Evolutionary conservation across 2,329 filamentous ascomycete genomes (phyloP).

Genomic region (Canariomyces notabilis): DNA sequence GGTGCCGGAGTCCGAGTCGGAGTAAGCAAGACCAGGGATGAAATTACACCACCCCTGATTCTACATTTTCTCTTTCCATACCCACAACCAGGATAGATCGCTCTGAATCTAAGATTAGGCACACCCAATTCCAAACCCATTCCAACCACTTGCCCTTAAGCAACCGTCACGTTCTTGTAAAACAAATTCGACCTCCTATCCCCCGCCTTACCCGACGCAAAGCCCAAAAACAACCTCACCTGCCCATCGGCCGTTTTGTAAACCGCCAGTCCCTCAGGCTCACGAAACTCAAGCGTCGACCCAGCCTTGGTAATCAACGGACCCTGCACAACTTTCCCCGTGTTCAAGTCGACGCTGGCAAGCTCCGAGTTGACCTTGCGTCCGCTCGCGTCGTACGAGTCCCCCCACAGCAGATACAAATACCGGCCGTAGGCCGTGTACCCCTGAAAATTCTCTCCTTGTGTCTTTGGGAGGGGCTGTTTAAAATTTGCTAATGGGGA

Average conservation of each 20-base stretch:
- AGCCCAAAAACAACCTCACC: conserved; percentile 9
- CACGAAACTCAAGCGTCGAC: conserved; percentile 7
- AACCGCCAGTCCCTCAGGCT: conserved; percentile 13
- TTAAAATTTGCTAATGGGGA: conserved; percentile 8
- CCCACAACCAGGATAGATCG: too few relatives aligned
- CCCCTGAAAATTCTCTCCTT: conserved; percentile 11
- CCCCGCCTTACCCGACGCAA: conserved; percentile 9
- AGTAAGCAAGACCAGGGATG: too few relatives aligned
- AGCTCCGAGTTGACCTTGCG: conserved; percentile 8
- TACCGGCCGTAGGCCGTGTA: conserved; percentile 7
- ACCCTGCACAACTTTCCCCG: conserved; percentile 6
- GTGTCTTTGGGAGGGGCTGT: conserved; percentile 5
- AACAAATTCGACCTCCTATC: conserved; percentile 13
- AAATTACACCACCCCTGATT: too few relatives aligned
- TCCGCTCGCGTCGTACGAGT: conserved; percentile 7
- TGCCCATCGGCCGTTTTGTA: conserved; percentile 8
- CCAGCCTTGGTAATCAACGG: conserved; percentile 13
- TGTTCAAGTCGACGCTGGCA: conserved; percentile 9
- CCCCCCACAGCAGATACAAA: conserved; percentile 13
- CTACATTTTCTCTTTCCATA: too few relatives aligned
- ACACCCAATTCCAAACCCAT: too few relatives aligned
- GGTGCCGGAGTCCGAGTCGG: too few relatives aligned
- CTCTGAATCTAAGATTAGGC: too few relatives aligned
- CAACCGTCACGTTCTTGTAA: conserved; percentile 12
- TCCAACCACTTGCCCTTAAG: too few relatives aligned